Percentiles rank a stretch among this genome's conserved stretches.
phyloP scores from a whole-genome alignment of 2,329 filamentous ascomycete species.

The Anthostomella pinea region DNA sequence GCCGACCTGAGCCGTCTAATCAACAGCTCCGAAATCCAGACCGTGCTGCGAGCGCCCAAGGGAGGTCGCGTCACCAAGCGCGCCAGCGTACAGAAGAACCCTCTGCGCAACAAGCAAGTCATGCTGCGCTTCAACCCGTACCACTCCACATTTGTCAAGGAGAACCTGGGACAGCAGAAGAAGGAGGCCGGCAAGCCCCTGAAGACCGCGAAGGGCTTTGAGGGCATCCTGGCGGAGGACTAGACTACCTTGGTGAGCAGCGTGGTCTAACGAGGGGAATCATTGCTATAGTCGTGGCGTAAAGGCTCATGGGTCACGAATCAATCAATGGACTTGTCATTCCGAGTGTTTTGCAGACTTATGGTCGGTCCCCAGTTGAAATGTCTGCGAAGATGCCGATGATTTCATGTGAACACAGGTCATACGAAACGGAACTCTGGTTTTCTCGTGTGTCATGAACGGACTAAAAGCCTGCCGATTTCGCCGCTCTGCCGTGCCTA shows the following conservation, averaged over 20 bases:
- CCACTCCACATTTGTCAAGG: slow-evolving; percentile 83
- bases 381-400: too few species aligned
- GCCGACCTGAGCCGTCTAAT: slow-evolving; percentile 95
- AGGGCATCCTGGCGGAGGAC: slow-evolving; percentile 29
- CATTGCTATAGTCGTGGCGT: slow-evolving; percentile 31
- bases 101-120: slow-evolving; percentile 97
- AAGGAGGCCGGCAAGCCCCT: slow-evolving; percentile 59
- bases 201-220: slow-evolving; percentile 31
- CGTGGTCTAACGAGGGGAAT: slow-evolving; percentile 23
- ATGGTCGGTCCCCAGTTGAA: background rate
- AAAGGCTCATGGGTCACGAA: slow-evolving; percentile 34
- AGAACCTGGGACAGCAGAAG: slow-evolving; percentile 74
- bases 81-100: slow-evolving; percentile 94
- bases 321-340: slow-evolving; percentile 31
- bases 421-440: too few species aligned
- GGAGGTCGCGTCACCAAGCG: slow-evolving; percentile 89
- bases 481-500: too few species aligned
- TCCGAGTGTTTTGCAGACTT: slow-evolving; percentile 21
- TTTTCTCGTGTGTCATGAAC: too few species aligned
- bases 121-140: slow-evolving; percentile 99
- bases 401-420: too few species aligned
- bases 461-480: too few species aligned
- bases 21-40: slow-evolving; percentile 99
- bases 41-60: slow-evolving; percentile 87
- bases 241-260: slow-evolving; percentile 37